These are phyloP conservation scores for Phaseolus lunatus DNA, from an alignment of 306 rosid genomes.

Conservation along the genomic window DNA sequence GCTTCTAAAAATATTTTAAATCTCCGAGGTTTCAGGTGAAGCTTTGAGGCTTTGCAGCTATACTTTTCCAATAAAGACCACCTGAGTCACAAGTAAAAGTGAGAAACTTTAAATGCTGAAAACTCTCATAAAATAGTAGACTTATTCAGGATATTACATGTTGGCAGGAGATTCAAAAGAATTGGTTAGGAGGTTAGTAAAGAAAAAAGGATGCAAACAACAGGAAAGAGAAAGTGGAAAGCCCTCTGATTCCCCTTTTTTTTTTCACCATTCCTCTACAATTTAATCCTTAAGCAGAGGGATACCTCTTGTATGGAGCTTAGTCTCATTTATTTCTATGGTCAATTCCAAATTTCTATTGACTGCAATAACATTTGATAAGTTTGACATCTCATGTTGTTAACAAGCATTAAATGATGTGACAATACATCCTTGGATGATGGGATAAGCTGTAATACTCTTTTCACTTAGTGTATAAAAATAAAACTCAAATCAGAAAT, in stretches of 20 bases:
- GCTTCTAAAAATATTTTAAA: constrained; percentile 96
- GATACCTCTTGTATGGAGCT: constrained; percentile 1
- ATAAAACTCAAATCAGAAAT: constrained; percentile 23
- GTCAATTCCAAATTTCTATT: constrained; percentile 20
- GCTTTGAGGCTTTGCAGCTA: constrained; percentile 99
- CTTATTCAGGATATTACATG: constrained; percentile 24
- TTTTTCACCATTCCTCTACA: neutral
- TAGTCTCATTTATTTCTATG: constrained; percentile 21
- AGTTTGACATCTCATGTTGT: neutral
- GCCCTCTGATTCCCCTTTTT: constrained; percentile 15
- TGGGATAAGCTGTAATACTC: constrained; percentile 15
- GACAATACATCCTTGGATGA: constrained; percentile 14
- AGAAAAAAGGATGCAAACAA: neutral
- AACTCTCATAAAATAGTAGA: neutral
- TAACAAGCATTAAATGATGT: constrained; percentile 2
- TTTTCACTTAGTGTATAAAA: constrained; percentile 28
- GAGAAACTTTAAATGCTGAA: constrained; percentile 35
- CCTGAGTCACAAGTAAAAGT: constrained; percentile 58
- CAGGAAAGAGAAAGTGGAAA: constrained; percentile 3
- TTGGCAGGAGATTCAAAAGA: constrained; percentile 3
- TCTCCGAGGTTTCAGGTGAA: constrained; percentile 94
- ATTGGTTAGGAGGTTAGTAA: neutral
- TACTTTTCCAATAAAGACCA: constrained; percentile 98
- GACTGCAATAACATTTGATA: neutral
- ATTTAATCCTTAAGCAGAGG: constrained; percentile 14